phyloP scores from a whole-genome alignment of 331 rosid species.

The Acacia concinna region DNA sequence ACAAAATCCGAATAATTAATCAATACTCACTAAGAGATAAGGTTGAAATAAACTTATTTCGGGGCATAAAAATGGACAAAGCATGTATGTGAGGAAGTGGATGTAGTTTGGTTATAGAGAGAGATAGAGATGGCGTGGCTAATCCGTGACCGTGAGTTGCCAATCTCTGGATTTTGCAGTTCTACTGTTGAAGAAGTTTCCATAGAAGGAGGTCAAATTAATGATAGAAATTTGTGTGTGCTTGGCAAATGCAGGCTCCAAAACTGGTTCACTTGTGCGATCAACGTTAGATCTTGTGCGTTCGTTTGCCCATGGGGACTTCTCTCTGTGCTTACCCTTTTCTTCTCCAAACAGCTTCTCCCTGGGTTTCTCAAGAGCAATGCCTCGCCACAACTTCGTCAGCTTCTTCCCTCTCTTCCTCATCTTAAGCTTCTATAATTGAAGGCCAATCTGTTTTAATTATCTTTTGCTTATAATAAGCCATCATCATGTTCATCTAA shows the following conservation, averaged over 20 bases:
- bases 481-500: neutral
- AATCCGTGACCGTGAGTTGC: conserved; percentile 49
- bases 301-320: conserved; percentile 32
- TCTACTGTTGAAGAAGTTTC: neutral
- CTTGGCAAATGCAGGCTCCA: conserved; percentile 49
- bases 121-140: conserved; percentile 52
- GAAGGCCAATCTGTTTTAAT: neutral
- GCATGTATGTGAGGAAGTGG: neutral
- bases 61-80: neutral
- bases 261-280: conserved; percentile 43
- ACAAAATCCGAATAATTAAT: neutral
- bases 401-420: conserved; percentile 29
- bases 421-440: neutral
- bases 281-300: conserved; percentile 40
- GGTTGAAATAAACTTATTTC: neutral
- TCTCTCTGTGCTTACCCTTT: conserved; percentile 28
- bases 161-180: neutral
- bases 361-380: neutral
- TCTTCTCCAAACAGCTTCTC: neutral
- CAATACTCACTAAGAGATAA: neutral
- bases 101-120: conserved; percentile 1
- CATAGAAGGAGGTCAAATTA: neutral
- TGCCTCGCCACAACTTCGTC: conserved; percentile 43
- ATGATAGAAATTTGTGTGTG: conserved; percentile 3
- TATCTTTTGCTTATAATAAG: neutral